Percentiles rank a stretch among this genome's conserved stretches.
Evolutionary conservation across 164 flowering plant species (phyloP).

Genomic region (Platanus orientalis): DNA sequence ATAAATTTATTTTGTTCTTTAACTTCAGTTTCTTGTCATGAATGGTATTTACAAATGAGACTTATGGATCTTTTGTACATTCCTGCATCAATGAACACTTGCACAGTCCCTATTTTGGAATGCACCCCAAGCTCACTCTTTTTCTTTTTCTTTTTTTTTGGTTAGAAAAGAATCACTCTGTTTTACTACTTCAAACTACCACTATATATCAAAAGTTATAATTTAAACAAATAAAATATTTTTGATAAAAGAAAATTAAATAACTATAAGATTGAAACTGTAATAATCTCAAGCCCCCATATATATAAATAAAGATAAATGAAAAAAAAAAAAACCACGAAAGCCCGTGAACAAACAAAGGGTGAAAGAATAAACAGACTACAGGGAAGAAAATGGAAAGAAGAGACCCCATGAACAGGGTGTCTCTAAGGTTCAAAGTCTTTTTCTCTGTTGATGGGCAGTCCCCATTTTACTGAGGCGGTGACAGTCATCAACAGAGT

Average conservation of each 20-base stretch:
- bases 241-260: too few relatives aligned
- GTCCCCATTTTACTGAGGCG: slow-evolving; percentile 1
- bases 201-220: too few relatives aligned
- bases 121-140: too few relatives aligned
- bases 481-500: not conserved
- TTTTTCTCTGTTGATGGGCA: slow-evolving; percentile 5
- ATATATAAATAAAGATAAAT: too few relatives aligned
- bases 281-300: too few relatives aligned
- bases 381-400: not conserved
- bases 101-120: not conserved
- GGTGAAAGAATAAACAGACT: not conserved
- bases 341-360: not conserved
- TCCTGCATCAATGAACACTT: slow-evolving; percentile 7
- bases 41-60: slow-evolving; percentile 16
- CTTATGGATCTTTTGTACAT: slow-evolving; percentile 11
- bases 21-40: slow-evolving; percentile 16
- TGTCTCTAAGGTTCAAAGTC: not conserved
- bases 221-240: too few relatives aligned
- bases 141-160: too few relatives aligned
- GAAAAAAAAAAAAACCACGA: not conserved
- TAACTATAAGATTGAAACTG: too few relatives aligned
- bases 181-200: too few relatives aligned
- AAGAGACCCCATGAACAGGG: slow-evolving; percentile 7
- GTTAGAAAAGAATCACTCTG: too few relatives aligned
- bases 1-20: slow-evolving; percentile 17